Evolutionary conservation across 257 asterid species (phyloP), one percentile per base, ranked within the genome.

Genomic region (Rubia yunnanensis): DNA sequence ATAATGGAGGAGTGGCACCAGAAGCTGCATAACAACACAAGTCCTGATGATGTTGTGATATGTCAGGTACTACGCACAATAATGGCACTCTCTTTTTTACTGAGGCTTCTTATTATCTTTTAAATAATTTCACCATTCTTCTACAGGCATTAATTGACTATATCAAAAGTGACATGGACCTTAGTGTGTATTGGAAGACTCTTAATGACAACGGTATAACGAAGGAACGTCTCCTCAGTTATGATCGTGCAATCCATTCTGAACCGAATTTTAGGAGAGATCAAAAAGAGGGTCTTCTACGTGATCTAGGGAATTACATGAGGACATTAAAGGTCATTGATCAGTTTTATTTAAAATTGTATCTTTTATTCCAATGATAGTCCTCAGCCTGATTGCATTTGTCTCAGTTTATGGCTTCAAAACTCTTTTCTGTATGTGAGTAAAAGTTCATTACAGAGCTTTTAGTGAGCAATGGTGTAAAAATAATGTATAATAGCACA

Each of bases 1-100:
- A 84, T 94, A 77, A 90, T 94, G 99, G 99, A 94, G 84, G 85
- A 94, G 78, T 94, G 99, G 99, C 99, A 94, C 79, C 99, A 94
- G 78, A 94, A 94, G 76, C 84, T 94, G 68, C 99, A 94, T 70
- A 94, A 94, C 70, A 94, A 94, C 81, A 94, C 99, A 28, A 94
- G 99, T 70, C 99, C 99, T 67, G 99, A 94, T 83, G 99, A 94
- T 80, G 95, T 94, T 52, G 80, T 90, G 66, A 94, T 94, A 76
- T 94, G 99, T 79, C 99, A 94, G 99, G 98, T 92, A 83, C 61
- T 70, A 63, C 69, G 65, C 65, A 72, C 36, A 52, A 57, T n/a
- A 53, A 64, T 32, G 68, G 18, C 24, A 23, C 65, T 31, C 24
- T 31, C 23, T 57, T 49, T 17, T 41, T 10, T 24, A 18, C 23